Evolutionary conservation across 768 basidiomycete genomes (phyloP).

Genomic region (Rhizopogon vesiculosus): DNA sequence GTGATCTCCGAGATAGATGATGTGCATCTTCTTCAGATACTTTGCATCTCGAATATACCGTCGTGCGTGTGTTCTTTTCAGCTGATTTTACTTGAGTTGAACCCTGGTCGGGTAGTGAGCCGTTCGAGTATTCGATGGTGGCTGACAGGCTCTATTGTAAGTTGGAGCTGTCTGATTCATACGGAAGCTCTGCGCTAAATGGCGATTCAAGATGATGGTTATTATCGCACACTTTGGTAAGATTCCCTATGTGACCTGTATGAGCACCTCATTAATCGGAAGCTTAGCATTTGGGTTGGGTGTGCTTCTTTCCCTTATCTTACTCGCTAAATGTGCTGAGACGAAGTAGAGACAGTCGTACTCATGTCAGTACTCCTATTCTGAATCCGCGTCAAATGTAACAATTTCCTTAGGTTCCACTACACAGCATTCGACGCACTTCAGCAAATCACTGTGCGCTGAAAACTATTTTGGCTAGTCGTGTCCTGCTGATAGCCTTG

Average conservation of each 20-base stretch:
- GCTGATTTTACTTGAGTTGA: background rate
- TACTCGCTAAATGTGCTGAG: background rate
- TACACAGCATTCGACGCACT: conserved; percentile 31
- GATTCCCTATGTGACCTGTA: conserved; percentile 20
- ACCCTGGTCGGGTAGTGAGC: conserved; percentile 23
- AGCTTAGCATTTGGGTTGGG: conserved; percentile 32
- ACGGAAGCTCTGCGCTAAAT: background rate
- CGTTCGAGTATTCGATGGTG: conserved; percentile 27
- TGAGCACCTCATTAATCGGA: background rate
- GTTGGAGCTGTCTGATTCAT: background rate
- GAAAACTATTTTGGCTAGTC: background rate
- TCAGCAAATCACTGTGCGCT: conserved; percentile 31
- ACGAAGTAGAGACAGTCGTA: conserved; percentile 3
- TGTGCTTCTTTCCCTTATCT: conserved; percentile 10
- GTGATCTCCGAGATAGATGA: background rate
- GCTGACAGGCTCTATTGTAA: conserved; percentile 29
- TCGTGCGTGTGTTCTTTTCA: background rate
- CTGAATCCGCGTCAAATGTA: too few species aligned
- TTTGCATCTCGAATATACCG: conserved; percentile 6
- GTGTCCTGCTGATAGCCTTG: background rate
- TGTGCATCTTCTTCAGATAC: background rate
- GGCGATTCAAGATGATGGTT: conserved; percentile 15
- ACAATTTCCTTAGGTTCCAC: conserved; percentile 27
- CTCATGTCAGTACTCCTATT: background rate
- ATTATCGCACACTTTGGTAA: conserved; percentile 39